Base-by-base conservation (phyloP, 1,284 basidiomycete genomes). In the Trametes sp. region DNA sequence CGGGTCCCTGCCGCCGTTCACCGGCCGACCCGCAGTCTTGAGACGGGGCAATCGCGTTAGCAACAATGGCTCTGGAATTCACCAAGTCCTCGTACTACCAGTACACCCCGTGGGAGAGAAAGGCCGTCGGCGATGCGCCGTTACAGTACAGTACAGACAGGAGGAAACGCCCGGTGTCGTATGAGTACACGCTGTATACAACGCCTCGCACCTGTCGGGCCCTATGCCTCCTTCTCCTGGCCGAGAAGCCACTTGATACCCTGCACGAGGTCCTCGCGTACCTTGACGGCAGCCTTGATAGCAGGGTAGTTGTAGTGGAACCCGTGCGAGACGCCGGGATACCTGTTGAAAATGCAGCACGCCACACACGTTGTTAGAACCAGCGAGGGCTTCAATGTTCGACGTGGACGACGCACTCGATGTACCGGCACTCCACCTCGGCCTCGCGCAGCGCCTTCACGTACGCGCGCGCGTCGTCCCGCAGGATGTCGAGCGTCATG, bases 401-500 rank as follows among this genome's bases (percentile, higher is more conserved):
- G 41, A 9, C 4, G 9, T 13, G 46, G 26, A 19, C 46, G 26
- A 23, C 50, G 35, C 13, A 28, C 50, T 23, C 50, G 23, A 35
- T 24, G 35, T 13, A 33, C 14, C 13, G 21, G 4, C 35, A 57
- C 51, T 62, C 62, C 67, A 41, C 60, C 13, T 28, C 16, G 69
- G 67, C n/a, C 65, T 62, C 2, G 63, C 65, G 38, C 23, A 72
- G 45, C 9, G 70, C 53, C 38, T 63, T 63, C 42, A 66, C 71
- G 54, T 72, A 72, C 5, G 70, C 48, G 13, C 69, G 38, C 4
- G 64, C 70, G 41, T 73, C 71, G 51, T 74, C 72, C 11, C 71
- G 63, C 10, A 70, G 42, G 21, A 66, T 63, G 49, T 73, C 71
- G 35, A 59, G 52, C 9, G 61, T 68, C 26, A 48, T 54, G 6